phyloP scores from a whole-genome alignment of 441 rosid genomes.

The Eruca vesicaria region DNA sequence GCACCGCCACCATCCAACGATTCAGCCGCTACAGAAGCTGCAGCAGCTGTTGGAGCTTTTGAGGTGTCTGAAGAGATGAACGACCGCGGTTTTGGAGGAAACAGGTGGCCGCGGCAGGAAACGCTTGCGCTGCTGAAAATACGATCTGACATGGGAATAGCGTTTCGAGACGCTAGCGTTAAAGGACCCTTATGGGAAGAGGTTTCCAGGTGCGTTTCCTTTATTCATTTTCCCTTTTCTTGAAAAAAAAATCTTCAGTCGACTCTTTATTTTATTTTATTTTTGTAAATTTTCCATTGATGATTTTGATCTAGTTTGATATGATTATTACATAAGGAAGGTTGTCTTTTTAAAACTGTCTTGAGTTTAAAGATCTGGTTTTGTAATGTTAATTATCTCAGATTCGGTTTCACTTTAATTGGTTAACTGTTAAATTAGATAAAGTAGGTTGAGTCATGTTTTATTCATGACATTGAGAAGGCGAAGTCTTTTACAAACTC shows the following conservation, averaged over 20 bases:
- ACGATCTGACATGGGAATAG: constrained; percentile 67
- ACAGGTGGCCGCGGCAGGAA: constrained; percentile 69
- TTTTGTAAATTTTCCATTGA: not conserved
- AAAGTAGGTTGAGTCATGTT: constrained; percentile 38
- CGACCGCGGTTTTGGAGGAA: constrained; percentile 50
- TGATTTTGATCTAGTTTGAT: not conserved
- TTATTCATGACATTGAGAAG: constrained; percentile 28
- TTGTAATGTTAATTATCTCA: not conserved
- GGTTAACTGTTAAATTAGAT: constrained; percentile 10
- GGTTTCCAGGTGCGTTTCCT: constrained; percentile 50
- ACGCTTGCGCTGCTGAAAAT: constrained; percentile 59
- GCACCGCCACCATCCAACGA: constrained; percentile 18
- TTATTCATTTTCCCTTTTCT: not conserved
- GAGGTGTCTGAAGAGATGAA: constrained; percentile 42
- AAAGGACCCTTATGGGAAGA: constrained; percentile 76
- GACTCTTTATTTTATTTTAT: not conserved
- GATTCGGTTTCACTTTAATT: constrained; percentile 15
- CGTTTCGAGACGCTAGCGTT: constrained; percentile 53
- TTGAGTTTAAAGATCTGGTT: constrained; percentile 18
- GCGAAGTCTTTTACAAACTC: constrained; percentile 26
- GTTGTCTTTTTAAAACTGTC: not conserved
- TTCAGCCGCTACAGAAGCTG: constrained; percentile 24
- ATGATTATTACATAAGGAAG: not conserved
- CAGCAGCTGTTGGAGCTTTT: constrained; percentile 31
- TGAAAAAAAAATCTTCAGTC: not conserved